These are phyloP conservation scores for Sophora flavescens DNA, from an alignment of 306 rosid genomes.

Conservation along the genomic window DNA sequence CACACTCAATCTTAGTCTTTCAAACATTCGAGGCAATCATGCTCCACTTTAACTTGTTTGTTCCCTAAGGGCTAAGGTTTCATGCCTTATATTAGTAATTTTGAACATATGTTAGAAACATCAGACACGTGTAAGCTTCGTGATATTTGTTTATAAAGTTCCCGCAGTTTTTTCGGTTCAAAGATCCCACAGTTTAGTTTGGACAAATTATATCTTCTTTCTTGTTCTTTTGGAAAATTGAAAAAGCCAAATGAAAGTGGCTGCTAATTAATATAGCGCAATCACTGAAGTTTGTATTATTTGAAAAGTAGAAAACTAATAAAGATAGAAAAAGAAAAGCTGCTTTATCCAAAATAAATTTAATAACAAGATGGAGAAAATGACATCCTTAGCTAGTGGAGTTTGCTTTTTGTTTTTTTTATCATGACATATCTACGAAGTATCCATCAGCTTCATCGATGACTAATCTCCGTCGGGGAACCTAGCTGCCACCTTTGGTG, in stretches of 20 bases:
- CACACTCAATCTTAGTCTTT: background rate
- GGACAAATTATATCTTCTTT: background rate
- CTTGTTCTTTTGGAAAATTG: background rate
- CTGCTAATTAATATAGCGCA: background rate
- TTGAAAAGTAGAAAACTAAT: conserved; percentile 8
- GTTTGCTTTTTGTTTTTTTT: conserved; percentile 7
- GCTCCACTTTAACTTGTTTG: background rate
- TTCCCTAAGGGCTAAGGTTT: background rate
- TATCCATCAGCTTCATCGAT: too few relatives aligned
- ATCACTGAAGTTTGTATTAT: background rate
- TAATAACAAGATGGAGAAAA: conserved; percentile 8
- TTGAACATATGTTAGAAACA: background rate
- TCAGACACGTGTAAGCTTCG: background rate
- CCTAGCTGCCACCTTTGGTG: too few relatives aligned
- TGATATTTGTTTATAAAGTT: conserved; percentile 14
- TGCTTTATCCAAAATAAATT: conserved; percentile 1
- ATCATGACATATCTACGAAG: too few relatives aligned
- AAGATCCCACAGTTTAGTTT: background rate
- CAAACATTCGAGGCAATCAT: conserved; percentile 19
- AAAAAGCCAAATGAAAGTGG: conserved; percentile 34
- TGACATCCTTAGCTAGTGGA: conserved; percentile 15
- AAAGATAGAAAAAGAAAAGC: conserved; percentile 13
- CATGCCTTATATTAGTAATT: conserved; percentile 7
- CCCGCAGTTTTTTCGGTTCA: background rate
- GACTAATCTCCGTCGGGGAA: too few relatives aligned